Percentiles rank a stretch among this genome's conserved stretches.
phyloP scores from a whole-genome alignment of 2,329 filamentous ascomycete species.

The Fusarium vanettenii region DNA sequence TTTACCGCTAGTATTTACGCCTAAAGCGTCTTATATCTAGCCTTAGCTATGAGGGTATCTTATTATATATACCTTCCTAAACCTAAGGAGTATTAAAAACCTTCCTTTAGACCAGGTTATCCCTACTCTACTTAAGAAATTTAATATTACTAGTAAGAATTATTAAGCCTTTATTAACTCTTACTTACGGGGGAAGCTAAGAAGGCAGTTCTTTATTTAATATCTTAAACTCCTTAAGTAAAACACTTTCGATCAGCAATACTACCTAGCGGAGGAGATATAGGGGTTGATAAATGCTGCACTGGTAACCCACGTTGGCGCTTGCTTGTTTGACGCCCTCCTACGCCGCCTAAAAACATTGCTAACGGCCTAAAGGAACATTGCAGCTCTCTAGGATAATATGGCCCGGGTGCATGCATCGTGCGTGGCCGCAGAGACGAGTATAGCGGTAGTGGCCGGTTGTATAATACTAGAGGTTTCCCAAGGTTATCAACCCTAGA shows the following conservation, averaged over 20 bases:
- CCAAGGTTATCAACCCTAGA: neutral
- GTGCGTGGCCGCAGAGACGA: neutral
- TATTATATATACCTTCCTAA: neutral
- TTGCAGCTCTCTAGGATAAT: neutral
- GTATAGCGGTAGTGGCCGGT: neutral
- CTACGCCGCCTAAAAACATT: neutral
- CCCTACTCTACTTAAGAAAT: neutral
- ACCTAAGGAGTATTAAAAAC: neutral
- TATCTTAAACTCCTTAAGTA: neutral
- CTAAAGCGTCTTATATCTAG: neutral
- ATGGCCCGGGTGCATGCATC: neutral
- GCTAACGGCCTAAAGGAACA: neutral
- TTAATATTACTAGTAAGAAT: neutral
- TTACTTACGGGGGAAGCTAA: neutral
- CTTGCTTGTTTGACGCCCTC: neutral
- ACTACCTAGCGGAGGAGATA: neutral
- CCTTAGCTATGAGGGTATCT: neutral
- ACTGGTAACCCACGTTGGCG: neutral
- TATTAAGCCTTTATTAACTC: neutral
- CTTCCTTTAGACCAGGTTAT: neutral
- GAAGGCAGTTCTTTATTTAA: neutral
- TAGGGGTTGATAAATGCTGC: neutral
- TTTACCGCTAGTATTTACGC: neutral
- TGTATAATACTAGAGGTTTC: neutral
- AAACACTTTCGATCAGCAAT: neutral